Evolutionary conservation across 352 stramenopile species (phyloP).

Genomic region (Peronospora belbahrii): DNA sequence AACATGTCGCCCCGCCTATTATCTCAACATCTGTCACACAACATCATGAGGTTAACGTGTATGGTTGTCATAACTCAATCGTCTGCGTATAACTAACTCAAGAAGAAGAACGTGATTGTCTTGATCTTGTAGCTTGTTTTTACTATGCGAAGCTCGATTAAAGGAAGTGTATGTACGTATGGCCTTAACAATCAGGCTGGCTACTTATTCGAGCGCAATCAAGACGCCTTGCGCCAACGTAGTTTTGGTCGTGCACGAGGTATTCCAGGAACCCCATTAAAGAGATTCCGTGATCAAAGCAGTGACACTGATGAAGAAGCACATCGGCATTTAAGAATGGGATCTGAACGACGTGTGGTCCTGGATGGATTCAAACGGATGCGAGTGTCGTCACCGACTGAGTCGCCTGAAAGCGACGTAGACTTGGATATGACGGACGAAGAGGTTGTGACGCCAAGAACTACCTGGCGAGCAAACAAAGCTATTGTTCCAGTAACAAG

Average conservation of each 20-base stretch:
- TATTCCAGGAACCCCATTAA: conserved; percentile 17
- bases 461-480: conserved; percentile 17
- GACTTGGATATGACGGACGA: conserved; percentile 36
- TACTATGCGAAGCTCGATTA: conserved; percentile 29
- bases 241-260: conserved; percentile 35
- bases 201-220: conserved; percentile 37
- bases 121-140: too few species aligned
- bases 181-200: conserved; percentile 29
- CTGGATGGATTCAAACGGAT: conserved; percentile 65
- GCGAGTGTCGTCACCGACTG: conserved; percentile 46
- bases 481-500: conserved; percentile 15
- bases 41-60: background rate
- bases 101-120: too few species aligned
- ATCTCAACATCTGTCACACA: background rate
- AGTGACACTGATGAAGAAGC: conserved; percentile 11
- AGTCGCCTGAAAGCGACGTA: conserved; percentile 8
- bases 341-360: conserved; percentile 14
- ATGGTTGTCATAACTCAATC: conserved; percentile 19
- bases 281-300: conserved; percentile 32
- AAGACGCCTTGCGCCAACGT: conserved; percentile 38
- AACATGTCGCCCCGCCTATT: conserved; percentile 12
- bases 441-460: conserved; percentile 13
- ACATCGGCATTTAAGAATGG: conserved; percentile 1
- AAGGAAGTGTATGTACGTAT: conserved; percentile 31
- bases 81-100: background rate